Evolutionary conservation across 2,329 filamentous ascomycete genomes (phyloP).

Genomic region (Alternaria sp.): DNA sequence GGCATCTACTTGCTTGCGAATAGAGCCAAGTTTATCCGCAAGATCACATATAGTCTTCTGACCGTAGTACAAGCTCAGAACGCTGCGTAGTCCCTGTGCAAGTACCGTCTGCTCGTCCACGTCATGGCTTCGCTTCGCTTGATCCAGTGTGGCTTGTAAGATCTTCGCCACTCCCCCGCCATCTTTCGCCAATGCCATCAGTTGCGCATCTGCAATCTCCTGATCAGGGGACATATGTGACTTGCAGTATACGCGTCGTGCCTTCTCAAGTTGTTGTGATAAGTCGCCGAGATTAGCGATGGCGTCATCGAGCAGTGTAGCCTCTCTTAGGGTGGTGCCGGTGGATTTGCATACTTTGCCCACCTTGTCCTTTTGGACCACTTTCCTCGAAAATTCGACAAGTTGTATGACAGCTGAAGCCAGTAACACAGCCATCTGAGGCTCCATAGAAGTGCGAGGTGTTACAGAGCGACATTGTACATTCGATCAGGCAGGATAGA

Average conservation of each 20-base stretch:
- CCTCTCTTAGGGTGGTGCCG: not conserved
- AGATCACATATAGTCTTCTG: conserved; percentile 1
- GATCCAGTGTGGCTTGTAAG: not conserved
- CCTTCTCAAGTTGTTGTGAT: not conserved
- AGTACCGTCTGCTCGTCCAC: not conserved
- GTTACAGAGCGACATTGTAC: not conserved
- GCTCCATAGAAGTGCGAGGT: not conserved
- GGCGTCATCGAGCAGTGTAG: not conserved
- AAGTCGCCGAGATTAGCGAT: not conserved
- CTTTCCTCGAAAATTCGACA: not conserved
- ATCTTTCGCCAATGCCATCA: not conserved
- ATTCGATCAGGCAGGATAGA: not conserved
- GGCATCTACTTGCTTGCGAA: conserved; percentile 13
- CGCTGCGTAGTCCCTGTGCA: conserved; percentile 1
- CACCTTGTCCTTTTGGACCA: not conserved
- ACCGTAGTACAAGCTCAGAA: not conserved
- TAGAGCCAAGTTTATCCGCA: not conserved
- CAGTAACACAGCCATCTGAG: not conserved
- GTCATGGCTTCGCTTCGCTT: not conserved
- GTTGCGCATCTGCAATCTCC: not conserved
- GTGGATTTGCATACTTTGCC: not conserved
- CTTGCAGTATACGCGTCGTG: not conserved
- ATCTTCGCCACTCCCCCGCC: not conserved
- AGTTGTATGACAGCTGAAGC: conserved; percentile 7
- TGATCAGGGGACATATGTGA: not conserved